phyloP scores from a whole-genome alignment of 352 stramenopile species.

The Blastocystis sp. region DNA sequence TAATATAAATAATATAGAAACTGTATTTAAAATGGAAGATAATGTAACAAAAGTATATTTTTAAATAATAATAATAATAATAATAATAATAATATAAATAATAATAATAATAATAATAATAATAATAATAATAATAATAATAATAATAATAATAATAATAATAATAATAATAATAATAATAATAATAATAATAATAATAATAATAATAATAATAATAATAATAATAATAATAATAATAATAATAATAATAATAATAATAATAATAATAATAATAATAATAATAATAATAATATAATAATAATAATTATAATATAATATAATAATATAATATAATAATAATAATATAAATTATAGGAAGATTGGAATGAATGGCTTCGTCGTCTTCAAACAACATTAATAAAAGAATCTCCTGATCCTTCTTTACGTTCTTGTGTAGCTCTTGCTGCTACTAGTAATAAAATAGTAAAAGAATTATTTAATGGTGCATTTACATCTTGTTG shows the following conservation, averaged over 20 bases:
- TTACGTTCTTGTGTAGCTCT: constrained; percentile 71
- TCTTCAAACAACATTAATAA: constrained; percentile 81
- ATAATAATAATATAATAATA: constrained; percentile 9
- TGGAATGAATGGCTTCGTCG: constrained; percentile 90
- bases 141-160: too few relatives aligned
- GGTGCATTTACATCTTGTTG: constrained; percentile 94
- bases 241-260: not conserved
- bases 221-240: not conserved
- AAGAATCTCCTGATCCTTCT: constrained; percentile 73
- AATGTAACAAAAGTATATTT: too few relatives aligned
- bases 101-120: too few relatives aligned
- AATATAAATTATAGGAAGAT: constrained; percentile 55
- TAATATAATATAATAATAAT: constrained; percentile 24
- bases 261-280: constrained; percentile 8
- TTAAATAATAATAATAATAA: too few relatives aligned
- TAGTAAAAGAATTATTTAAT: constrained; percentile 87
- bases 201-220: constrained; percentile 20
- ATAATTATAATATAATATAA: constrained; percentile 32
- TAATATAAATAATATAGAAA: too few relatives aligned
- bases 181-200: not conserved
- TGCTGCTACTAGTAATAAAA: constrained; percentile 78
- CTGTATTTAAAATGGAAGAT: too few relatives aligned
- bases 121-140: too few relatives aligned
- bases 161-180: not conserved
- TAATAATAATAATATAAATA: too few relatives aligned